Evolutionary conservation across 2,329 filamentous ascomycete species (phyloP).

Genomic region (Fusarium subtropicale): DNA sequence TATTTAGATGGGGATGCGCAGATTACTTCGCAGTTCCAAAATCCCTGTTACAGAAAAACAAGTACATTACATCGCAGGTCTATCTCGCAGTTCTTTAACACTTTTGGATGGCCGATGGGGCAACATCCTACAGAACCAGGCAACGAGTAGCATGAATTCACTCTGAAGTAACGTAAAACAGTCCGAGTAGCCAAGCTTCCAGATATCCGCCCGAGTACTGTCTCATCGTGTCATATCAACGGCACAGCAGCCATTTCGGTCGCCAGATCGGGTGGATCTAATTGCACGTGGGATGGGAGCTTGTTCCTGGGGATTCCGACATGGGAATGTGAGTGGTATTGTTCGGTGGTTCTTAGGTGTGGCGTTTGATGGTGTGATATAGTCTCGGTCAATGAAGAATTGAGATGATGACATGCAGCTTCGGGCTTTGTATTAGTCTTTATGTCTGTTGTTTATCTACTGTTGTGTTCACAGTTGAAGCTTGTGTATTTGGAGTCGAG

Average conservation of each 20-base stretch:
- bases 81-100: no score
- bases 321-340: background rate
- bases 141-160: background rate
- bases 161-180: background rate
- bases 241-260: conserved; percentile 33
- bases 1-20: background rate
- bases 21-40: no score
- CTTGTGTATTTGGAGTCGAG: no score
- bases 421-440: background rate
- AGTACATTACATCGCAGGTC: no score
- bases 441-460: background rate
- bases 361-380: conserved; percentile 10
- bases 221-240: conserved; percentile 4
- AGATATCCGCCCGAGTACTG: background rate
- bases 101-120: no score
- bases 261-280: conserved; percentile 35
- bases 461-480: background rate
- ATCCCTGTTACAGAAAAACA: no score
- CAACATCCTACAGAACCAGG: no score
- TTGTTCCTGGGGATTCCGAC: conserved; percentile 11
- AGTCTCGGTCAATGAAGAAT: conserved; percentile 11
- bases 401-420: background rate
- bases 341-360: background rate
- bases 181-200: background rate
- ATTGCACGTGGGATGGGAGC: conserved; percentile 34